These are phyloP conservation scores for Henningerozyma blattae DNA, from an alignment of 805 yeast genomes.

Conservation along the genomic window DNA sequence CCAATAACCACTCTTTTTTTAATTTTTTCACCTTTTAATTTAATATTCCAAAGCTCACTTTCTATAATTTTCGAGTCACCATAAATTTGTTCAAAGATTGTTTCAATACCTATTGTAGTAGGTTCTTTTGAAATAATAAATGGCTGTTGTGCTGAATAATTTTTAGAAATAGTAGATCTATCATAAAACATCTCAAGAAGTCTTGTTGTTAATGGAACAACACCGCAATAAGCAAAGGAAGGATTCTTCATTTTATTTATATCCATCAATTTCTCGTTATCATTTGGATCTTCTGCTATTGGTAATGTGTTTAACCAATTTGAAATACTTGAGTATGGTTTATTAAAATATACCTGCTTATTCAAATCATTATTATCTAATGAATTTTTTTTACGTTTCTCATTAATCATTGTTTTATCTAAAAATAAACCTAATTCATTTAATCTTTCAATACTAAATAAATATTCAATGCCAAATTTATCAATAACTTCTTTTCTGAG, in stretches of 20 bases:
- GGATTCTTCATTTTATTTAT: conserved; percentile 14
- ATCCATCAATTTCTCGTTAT: conserved; percentile 5
- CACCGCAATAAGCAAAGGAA: conserved; percentile 66
- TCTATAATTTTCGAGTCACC: conserved; percentile 10
- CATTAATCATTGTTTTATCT: conserved; percentile 5
- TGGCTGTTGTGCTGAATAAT: conserved; percentile 22
- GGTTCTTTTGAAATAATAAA: conserved; percentile 21
- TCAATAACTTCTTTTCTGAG: conserved; percentile 46
- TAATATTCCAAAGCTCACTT: conserved; percentile 15
- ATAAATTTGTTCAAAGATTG: conserved; percentile 16
- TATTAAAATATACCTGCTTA: conserved; percentile 5
- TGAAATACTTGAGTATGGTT: conserved; percentile 15
- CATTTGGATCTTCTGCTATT: conserved; percentile 6
- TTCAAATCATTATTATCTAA: background rate
- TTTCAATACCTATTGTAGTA: conserved; percentile 10
- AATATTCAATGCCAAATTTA: conserved; percentile 44
- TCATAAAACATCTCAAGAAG: conserved; percentile 57
- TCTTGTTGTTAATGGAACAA: conserved; percentile 63
- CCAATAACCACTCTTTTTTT: conserved; percentile 6
- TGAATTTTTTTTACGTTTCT: background rate
- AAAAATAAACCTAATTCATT: conserved; percentile 12
- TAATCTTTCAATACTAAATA: conserved; percentile 16
- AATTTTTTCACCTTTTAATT: conserved; percentile 1
- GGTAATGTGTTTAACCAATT: conserved; percentile 18
- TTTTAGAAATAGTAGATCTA: conserved; percentile 36